Base-by-base conservation (phyloP, 163 green algal species). In the Volvox carteri region DNA sequence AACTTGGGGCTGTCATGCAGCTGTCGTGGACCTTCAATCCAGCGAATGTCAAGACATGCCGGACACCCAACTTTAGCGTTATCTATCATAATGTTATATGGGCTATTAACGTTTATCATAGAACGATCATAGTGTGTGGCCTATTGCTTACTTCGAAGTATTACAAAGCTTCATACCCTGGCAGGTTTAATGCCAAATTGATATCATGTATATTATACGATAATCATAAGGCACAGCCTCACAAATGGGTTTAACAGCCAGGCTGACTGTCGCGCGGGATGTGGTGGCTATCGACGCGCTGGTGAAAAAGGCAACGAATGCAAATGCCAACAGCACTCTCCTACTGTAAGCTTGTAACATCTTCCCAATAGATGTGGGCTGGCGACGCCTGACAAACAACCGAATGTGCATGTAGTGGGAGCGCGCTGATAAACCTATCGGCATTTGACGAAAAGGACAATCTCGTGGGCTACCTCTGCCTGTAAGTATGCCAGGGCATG, bases 401-500 rank as follows among this genome's bases (percentile, higher is more conserved):
- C 60, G 28, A 72, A 72, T 77, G 77, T 28, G 52, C 77, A 85
- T 77, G 78, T 88, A 94, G 92, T 42, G 90, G 92, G 18, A 92
- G 81, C 35, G 56, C 90, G 2, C 50, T 93, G 35, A 72, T 94
- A 4, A 92, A 83, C 70, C 39, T 94, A 1, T 90, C 88, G 28
- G 92, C 88, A 0, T 16, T 92, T 12, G 89, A 90, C 56, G 90
- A 91, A 9, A 87, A 56, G 18, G 89, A 88, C 1, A 72, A 70
- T 7, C 41, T 93, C 1, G 84, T 94, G 2, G 92, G 92, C 28
- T 94, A 90, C 30, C 54, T 94, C 6, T 91, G 86, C 70, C 50
- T 94, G 92, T 93, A 80, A 91, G 92, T 92, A 28, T 65, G 8
- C 3, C n/a, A n/a, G n/a, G n/a, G n/a, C n/a, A n/a, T n/a, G n/a